These are phyloP conservation scores for Suillus lakei DNA, from an alignment of 768 basidiomycete genomes.

Conservation along the genomic window DNA sequence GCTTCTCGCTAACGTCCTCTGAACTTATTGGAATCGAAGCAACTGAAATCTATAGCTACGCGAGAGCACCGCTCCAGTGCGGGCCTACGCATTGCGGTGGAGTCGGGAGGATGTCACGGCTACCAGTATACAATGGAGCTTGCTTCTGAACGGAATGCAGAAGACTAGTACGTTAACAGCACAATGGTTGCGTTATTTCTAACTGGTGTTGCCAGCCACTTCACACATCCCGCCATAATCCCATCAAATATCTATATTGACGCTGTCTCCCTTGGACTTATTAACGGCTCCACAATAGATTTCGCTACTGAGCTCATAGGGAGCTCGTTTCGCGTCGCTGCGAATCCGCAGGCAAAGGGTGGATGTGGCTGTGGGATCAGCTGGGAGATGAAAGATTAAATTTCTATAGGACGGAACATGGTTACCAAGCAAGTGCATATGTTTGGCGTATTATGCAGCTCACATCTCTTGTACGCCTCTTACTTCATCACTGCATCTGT, in stretches of 20 bases:
- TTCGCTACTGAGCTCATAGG: constrained; percentile 96
- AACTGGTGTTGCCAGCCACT: constrained; percentile 50
- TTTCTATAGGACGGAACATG: neutral
- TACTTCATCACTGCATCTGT: neutral
- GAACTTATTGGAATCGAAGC: constrained; percentile 49
- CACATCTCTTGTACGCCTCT: neutral
- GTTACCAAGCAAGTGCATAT: too few species aligned
- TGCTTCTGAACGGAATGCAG: constrained; percentile 59
- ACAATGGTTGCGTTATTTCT: neutral
- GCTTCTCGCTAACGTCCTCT: constrained; percentile 5
- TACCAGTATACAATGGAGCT: constrained; percentile 96
- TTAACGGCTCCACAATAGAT: constrained; percentile 90
- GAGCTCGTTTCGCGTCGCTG: constrained; percentile 79
- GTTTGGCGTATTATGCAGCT: neutral
- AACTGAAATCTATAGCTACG: constrained; percentile 73
- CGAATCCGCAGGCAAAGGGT: constrained; percentile 92
- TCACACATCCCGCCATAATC: constrained; percentile 70
- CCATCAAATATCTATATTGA: constrained; percentile 86
- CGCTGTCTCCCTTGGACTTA: constrained; percentile 77
- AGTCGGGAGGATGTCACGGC: constrained; percentile 96
- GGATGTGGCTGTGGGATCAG: constrained; percentile 97
- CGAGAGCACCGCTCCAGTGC: constrained; percentile 64
- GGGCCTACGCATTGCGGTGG: constrained; percentile 82
- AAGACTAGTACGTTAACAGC: constrained; percentile 78
- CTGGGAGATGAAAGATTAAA: constrained; percentile 76